Evolutionary conservation across 1,284 basidiomycete genomes (phyloP).

Genomic region (Heterobasidion occidentale): DNA sequence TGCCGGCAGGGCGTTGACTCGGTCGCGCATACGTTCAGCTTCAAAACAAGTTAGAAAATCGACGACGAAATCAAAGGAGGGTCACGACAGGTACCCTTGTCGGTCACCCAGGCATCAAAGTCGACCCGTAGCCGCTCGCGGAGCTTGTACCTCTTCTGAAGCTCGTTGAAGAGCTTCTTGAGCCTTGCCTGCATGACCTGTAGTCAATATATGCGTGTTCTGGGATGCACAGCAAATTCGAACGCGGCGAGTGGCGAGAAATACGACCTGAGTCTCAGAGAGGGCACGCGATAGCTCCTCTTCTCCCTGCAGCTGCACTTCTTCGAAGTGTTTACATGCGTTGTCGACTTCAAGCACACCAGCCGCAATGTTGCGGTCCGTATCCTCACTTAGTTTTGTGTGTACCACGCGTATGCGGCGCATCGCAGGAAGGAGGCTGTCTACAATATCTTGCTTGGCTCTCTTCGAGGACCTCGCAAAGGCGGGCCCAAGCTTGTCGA

Average conservation of each 20-base stretch:
- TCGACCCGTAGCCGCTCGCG: constrained; percentile 4
- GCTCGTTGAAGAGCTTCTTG: constrained; percentile 2
- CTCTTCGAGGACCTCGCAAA: not conserved
- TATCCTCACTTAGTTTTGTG: not conserved
- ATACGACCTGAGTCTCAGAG: not conserved
- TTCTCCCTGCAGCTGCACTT: not conserved
- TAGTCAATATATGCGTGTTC: not conserved
- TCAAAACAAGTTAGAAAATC: not conserved
- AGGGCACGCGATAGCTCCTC: not conserved
- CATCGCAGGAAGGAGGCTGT: constrained; percentile 1
- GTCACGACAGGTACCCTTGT: constrained; percentile 3
- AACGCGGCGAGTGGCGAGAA: not conserved
- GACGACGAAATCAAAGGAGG: not conserved
- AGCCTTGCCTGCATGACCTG: constrained; percentile 1
- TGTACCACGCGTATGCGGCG: not conserved
- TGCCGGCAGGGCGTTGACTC: constrained; percentile 5
- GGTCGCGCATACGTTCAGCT: constrained; percentile 10
- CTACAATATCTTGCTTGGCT: not conserved
- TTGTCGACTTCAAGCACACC: not conserved
- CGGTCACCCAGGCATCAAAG: constrained; percentile 7
- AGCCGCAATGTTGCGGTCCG: not conserved
- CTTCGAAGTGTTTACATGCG: constrained; percentile 1
- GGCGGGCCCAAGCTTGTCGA: not conserved
- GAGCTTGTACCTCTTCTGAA: constrained; percentile 2
- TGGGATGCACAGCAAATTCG: not conserved